Conservation (phyloP, 805 yeast genomes). For the Jamesozyma hellenica region DNA sequence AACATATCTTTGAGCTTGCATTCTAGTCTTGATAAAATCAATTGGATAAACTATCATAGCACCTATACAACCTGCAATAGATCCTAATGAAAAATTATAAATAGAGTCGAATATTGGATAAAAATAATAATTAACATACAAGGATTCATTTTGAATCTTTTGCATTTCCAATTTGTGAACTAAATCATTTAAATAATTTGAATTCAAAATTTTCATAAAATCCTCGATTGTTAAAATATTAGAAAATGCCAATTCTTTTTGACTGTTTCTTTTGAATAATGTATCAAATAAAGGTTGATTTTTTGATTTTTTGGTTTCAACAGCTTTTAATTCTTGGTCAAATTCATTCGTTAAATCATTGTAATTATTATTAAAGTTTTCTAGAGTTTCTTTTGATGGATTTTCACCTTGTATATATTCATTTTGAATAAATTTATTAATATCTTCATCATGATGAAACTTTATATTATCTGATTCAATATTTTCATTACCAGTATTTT, state of each 20-base stretch:
- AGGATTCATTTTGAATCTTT: conserved; percentile 20
- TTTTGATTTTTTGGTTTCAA: neutral
- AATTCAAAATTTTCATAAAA: conserved; percentile 33
- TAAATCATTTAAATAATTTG: conserved; percentile 31
- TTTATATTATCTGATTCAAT: neutral
- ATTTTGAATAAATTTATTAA: conserved; percentile 22
- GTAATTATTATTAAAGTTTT: conserved; percentile 22
- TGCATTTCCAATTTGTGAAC: conserved; percentile 26
- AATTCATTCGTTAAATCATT: conserved; percentile 19
- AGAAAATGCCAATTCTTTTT: neutral
- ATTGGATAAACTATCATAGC: conserved; percentile 97
- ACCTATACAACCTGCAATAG: conserved; percentile 95
- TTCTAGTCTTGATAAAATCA: conserved; percentile 89
- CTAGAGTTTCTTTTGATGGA: conserved; percentile 12
- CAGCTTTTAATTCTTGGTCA: conserved; percentile 6
- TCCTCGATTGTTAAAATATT: conserved; percentile 29
- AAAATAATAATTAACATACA: conserved; percentile 31
- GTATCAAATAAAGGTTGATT: neutral
- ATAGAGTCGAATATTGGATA: conserved; percentile 73
- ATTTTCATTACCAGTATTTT: neutral
- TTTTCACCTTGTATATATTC: conserved; percentile 21
- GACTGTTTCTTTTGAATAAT: neutral
- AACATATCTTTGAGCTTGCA: conserved; percentile 85
- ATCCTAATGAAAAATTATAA: conserved; percentile 82
- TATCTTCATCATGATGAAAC: conserved; percentile 19